Evolutionary conservation across 495 filamentous ascomycete species (phyloP).

Genomic region (Penicillium atrosanguineum): DNA sequence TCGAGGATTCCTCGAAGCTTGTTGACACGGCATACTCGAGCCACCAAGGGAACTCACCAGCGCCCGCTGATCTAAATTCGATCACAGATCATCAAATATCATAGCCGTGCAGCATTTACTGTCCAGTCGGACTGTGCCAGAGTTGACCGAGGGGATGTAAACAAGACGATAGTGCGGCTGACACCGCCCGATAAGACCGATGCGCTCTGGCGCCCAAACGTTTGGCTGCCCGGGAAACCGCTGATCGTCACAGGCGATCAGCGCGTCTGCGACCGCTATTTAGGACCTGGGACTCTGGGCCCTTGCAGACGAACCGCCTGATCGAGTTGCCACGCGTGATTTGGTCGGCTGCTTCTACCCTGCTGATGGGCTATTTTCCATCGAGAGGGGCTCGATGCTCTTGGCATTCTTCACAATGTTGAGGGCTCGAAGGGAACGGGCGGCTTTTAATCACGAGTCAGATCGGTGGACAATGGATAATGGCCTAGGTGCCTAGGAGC

Average conservation of each 20-base stretch:
- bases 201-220: neutral
- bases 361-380: neutral
- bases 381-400: constrained; percentile 2
- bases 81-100: constrained; percentile 2
- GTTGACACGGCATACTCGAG: constrained; percentile 13
- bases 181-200: constrained; percentile 17
- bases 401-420: constrained; percentile 10
- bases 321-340: constrained; percentile 8
- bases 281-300: no score
- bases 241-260: constrained; percentile 8
- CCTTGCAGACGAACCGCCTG: constrained; percentile 2
- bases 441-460: neutral
- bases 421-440: neutral
- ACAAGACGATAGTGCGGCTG: constrained; percentile 14
- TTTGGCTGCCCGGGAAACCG: constrained; percentile 31
- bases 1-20: constrained; percentile 11
- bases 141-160: constrained; percentile 15
- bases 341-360: neutral
- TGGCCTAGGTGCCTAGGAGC: neutral
- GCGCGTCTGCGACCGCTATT: constrained; percentile 5
- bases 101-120: constrained; percentile 15
- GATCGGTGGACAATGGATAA: no score
- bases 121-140: constrained; percentile 5
- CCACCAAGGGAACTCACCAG: constrained; percentile 5
- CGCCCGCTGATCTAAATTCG: constrained; percentile 2